These are phyloP conservation scores for Pelagophyceae sp. DNA, from an alignment of 352 stramenopile species.

Conservation along the genomic window DNA sequence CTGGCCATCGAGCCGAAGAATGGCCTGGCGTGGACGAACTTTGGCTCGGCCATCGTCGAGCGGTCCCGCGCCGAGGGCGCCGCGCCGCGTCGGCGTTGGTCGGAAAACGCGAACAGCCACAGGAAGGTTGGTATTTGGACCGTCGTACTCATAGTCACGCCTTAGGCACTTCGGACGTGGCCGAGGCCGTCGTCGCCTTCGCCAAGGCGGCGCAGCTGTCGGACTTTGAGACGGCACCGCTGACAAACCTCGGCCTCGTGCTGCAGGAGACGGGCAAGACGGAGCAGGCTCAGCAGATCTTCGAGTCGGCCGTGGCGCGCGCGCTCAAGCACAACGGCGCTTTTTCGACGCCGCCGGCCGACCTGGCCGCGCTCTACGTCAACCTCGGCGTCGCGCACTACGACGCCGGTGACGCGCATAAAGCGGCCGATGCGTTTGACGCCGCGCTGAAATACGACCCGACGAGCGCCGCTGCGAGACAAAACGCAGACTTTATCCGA, in stretches of 20 bases:
- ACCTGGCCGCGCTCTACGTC: neutral
- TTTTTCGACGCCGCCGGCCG: neutral
- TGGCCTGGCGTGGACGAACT: constrained; percentile 11
- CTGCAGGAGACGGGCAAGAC: neutral
- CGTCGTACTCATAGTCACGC: too few relatives aligned
- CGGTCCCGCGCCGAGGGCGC: neutral
- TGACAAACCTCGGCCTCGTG: neutral
- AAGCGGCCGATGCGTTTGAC: neutral
- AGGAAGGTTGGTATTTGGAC: too few relatives aligned
- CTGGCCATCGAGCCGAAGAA: neutral
- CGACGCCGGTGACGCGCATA: neutral
- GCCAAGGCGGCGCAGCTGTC: neutral
- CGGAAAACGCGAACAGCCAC: too few relatives aligned
- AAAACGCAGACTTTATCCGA: neutral
- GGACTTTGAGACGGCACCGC: neutral
- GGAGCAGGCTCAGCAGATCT: neutral
- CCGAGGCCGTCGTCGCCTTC: neutral
- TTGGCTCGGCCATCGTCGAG: neutral
- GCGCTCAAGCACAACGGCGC: neutral
- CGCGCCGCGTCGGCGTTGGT: too few relatives aligned
- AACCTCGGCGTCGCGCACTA: neutral
- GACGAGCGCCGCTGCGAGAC: neutral
- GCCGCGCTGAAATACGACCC: neutral
- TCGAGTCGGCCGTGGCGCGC: neutral
- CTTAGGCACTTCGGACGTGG: too few relatives aligned